A percentile compares a stretch with the other conserved stretches of the same genome.
Conservation (phyloP, 352 stramenopile genomes). For the Phytophthora syringae region DNA sequence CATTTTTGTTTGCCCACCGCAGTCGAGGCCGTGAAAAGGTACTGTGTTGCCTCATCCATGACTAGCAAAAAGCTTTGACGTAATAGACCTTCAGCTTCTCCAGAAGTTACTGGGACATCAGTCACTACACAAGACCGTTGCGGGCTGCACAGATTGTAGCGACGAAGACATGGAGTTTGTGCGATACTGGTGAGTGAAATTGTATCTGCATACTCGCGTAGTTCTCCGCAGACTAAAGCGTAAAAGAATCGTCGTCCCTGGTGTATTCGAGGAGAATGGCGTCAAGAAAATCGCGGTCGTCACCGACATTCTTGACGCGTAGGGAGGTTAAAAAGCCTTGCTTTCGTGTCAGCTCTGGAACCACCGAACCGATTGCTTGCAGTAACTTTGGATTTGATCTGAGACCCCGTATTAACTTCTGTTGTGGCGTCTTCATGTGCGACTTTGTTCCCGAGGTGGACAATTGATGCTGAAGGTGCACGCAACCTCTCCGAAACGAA, state of each 20-base stretch:
- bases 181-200: slow-evolving; percentile 30
- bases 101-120: slow-evolving; percentile 22
- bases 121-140: slow-evolving; percentile 11
- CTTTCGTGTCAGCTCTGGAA: slow-evolving; percentile 34
- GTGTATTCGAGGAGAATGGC: slow-evolving; percentile 24
- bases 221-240: slow-evolving; percentile 34
- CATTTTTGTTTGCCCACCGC: slow-evolving; percentile 55
- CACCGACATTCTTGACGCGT: slow-evolving; percentile 4
- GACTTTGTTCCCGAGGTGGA: background rate
- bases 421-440: background rate
- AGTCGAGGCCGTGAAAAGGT: slow-evolving; percentile 53
- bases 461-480: slow-evolving; percentile 1
- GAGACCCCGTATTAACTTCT: background rate
- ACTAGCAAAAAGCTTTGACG: slow-evolving; percentile 49
- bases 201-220: slow-evolving; percentile 46
- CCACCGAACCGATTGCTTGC: background rate
- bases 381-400: slow-evolving; percentile 4
- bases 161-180: slow-evolving; percentile 3
- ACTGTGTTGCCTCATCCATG: slow-evolving; percentile 12
- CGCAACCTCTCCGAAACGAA: slow-evolving; percentile 3
- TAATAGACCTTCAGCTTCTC: slow-evolving; percentile 30
- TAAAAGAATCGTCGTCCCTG: slow-evolving; percentile 40
- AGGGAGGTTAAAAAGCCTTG: slow-evolving; percentile 45
- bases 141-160: slow-evolving; percentile 29
- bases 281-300: slow-evolving; percentile 5